Conservation (phyloP, 257 asterid genomes). For the Ocimum tenuiflorum region DNA sequence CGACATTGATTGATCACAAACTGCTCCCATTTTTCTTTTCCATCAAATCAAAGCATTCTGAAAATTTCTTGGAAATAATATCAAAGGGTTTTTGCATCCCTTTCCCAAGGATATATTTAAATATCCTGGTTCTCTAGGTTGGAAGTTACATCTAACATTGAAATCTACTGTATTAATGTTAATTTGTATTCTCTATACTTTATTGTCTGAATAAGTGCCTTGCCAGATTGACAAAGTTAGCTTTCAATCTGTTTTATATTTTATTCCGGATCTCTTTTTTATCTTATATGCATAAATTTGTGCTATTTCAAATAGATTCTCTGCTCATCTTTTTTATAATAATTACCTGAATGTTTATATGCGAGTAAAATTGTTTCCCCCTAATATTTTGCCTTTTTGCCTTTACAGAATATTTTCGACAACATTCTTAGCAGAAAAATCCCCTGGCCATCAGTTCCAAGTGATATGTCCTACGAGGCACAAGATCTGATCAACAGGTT, state of each 20-base stretch:
- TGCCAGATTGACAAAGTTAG: background rate
- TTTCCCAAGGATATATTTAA: background rate
- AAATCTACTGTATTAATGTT: background rate
- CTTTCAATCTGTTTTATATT: constrained; percentile 1
- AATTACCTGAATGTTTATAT: background rate
- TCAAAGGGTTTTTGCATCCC: background rate
- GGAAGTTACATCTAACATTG: background rate
- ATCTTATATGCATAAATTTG: background rate
- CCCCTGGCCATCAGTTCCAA: constrained; percentile 88
- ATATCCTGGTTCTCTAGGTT: constrained; percentile 6
- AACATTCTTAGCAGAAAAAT: constrained; percentile 76
- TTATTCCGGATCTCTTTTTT: background rate
- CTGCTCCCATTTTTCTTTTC: background rate
- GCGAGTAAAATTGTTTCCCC: background rate
- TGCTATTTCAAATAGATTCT: constrained; percentile 8
- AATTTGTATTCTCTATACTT: background rate
- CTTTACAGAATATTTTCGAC: constrained; percentile 68
- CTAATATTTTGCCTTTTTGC: constrained; percentile 18
- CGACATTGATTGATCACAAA: background rate
- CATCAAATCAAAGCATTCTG: background rate
- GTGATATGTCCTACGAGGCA: constrained; percentile 66
- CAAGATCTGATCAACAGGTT: constrained; percentile 88
- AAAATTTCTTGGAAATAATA: background rate
- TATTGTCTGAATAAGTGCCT: background rate
- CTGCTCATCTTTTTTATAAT: background rate